phyloP scores from a whole-genome alignment of 768 basidiomycete species.

The Leccinum arenicola region DNA sequence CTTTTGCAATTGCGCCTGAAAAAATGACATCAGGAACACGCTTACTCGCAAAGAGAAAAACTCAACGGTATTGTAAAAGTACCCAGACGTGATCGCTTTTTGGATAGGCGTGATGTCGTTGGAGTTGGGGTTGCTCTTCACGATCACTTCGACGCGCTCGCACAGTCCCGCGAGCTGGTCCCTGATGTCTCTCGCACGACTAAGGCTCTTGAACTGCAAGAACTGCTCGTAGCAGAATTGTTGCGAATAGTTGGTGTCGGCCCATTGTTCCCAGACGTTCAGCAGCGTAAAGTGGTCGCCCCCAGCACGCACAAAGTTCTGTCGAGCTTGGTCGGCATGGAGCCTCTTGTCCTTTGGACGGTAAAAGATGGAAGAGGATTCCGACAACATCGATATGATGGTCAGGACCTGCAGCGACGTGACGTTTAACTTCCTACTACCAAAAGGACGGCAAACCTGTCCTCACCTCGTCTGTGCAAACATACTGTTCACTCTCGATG shows the following conservation, averaged over 20 bases:
- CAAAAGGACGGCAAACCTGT: background rate
- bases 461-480: slow-evolving; percentile 91
- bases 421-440: background rate
- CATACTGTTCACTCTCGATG: slow-evolving; percentile 91
- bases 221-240: slow-evolving; percentile 97
- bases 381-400: slow-evolving; percentile 95
- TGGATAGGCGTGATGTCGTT: slow-evolving; percentile 92
- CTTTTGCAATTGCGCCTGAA: slow-evolving; percentile 85
- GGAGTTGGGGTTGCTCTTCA: slow-evolving; percentile 83
- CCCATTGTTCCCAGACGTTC: slow-evolving; percentile 99
- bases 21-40: background rate
- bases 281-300: slow-evolving; percentile 98
- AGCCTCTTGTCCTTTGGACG: slow-evolving; percentile 98
- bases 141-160: slow-evolving; percentile 93
- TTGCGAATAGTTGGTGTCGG: slow-evolving; percentile 94
- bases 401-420: slow-evolving; percentile 68
- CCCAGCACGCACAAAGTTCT: slow-evolving; percentile 93
- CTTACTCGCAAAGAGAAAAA: background rate
- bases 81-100: slow-evolving; percentile 92
- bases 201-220: slow-evolving; percentile 91
- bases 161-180: slow-evolving; percentile 94
- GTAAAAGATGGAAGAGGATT: slow-evolving; percentile 93
- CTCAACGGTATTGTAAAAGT: slow-evolving; percentile 90
- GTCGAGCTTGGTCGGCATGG: slow-evolving; percentile 95
- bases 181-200: slow-evolving; percentile 92